A percentile compares a stretch with the other conserved stretches of the same genome.
Conservation (phyloP, 2,329 filamentous ascomycete species). For the Colletotrichum gigasporum region DNA sequence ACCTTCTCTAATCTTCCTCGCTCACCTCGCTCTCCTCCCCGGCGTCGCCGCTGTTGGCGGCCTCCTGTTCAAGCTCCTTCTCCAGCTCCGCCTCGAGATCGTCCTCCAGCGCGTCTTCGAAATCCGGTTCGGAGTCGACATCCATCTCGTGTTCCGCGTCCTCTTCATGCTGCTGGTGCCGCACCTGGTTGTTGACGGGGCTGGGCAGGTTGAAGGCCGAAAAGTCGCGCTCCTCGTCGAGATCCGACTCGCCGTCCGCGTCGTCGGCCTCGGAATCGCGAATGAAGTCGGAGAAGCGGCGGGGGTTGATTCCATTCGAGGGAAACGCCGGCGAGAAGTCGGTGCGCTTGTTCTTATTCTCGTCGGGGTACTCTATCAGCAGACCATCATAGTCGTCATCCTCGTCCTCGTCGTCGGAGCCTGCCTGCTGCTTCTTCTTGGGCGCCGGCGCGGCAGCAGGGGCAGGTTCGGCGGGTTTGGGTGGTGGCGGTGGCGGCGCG, state of each 20-base stretch:
- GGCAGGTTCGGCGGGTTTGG: constrained; percentile 23
- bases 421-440: constrained; percentile 41
- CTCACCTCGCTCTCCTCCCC: constrained; percentile 74
- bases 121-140: constrained; percentile 37
- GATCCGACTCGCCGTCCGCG: constrained; percentile 57
- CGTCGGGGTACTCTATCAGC: constrained; percentile 68
- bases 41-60: constrained; percentile 51
- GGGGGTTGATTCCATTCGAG: constrained; percentile 42
- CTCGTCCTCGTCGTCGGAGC: constrained; percentile 62
- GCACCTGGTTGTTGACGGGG: constrained; percentile 54
- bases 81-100: constrained; percentile 67
- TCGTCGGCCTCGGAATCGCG: constrained; percentile 57
- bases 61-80: constrained; percentile 60
- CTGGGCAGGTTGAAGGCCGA: constrained; percentile 63
- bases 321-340: constrained; percentile 62
- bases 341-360: constrained; percentile 41
- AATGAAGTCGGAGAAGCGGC: constrained; percentile 64
- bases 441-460: constrained; percentile 20
- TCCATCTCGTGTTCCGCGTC: constrained; percentile 40
- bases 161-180: constrained; percentile 36
- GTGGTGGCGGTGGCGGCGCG: constrained; percentile 33
- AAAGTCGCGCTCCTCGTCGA: constrained; percentile 53
- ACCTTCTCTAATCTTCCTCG: constrained; percentile 64
- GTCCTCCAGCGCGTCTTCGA: constrained; percentile 56
- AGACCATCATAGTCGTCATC: constrained; percentile 67